A percentile compares a stretch with the other conserved stretches of the same genome.
Evolutionary conservation across 2,329 filamentous ascomycete species (phyloP).

Genomic region (Trichoderma oligosporum): DNA sequence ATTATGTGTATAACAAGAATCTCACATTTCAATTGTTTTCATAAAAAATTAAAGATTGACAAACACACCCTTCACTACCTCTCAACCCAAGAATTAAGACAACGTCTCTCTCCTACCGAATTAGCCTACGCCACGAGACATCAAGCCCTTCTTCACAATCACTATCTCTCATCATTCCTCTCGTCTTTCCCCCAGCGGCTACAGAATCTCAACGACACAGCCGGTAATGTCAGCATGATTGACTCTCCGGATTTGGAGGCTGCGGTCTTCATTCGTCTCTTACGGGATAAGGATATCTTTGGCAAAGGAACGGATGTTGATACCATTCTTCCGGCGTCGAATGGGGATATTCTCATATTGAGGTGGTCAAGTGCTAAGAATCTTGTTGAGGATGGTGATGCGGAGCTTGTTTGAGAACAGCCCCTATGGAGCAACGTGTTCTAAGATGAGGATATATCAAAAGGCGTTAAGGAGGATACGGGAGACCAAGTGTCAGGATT

Average conservation of each 20-base stretch:
- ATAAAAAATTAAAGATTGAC: no score
- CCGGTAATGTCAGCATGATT: conserved; percentile 88
- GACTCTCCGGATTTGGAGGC: conserved; percentile 77
- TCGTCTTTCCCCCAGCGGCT: conserved; percentile 73
- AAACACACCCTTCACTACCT: conserved; percentile 72
- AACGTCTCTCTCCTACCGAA: conserved; percentile 72
- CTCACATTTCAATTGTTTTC: background rate
- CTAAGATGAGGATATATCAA: no score
- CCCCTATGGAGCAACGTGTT: no score
- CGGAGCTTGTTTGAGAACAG: conserved; percentile 60
- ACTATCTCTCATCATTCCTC: conserved; percentile 84
- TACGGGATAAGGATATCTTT: conserved; percentile 57
- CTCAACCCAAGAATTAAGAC: conserved; percentile 49
- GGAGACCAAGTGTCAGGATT: no score
- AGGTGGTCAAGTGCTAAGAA: conserved; percentile 70
- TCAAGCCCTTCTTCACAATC: conserved; percentile 75
- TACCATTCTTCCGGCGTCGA: conserved; percentile 52
- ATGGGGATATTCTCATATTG: conserved; percentile 65
- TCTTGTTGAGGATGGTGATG: conserved; percentile 51
- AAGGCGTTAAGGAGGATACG: no score
- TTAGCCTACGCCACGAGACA: conserved; percentile 79
- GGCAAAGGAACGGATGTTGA: conserved; percentile 63
- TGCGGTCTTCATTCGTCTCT: conserved; percentile 77
- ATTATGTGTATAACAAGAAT: background rate
- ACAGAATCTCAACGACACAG: conserved; percentile 84